Evolutionary conservation across 1,139 yeast species (phyloP).

Genomic region (Zygoascus meyerae): DNA sequence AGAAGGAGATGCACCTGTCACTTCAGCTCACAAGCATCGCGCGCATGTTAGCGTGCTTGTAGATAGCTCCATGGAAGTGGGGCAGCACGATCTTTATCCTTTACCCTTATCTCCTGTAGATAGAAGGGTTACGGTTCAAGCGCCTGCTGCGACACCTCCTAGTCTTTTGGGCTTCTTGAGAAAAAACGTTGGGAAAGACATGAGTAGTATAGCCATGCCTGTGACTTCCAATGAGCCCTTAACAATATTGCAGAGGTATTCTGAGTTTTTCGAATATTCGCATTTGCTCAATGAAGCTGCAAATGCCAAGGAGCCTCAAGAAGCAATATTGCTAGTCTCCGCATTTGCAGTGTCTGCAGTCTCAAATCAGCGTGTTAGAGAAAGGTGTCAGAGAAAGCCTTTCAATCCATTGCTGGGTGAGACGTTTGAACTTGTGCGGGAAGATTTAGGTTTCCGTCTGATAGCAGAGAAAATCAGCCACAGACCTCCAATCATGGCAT

Average conservation of each 20-base stretch:
- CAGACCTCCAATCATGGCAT: constrained; percentile 77
- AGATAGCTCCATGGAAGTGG: constrained; percentile 18
- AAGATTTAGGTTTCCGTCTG: constrained; percentile 63
- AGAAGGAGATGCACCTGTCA: constrained; percentile 13
- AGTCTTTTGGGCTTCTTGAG: constrained; percentile 72
- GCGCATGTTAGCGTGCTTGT: constrained; percentile 8
- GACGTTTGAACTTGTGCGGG: constrained; percentile 77
- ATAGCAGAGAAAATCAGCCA: constrained; percentile 77
- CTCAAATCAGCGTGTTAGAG: constrained; percentile 65
- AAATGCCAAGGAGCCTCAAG: constrained; percentile 41
- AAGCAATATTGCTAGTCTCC: constrained; percentile 60
- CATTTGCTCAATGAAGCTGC: constrained; percentile 60
- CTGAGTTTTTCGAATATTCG: constrained; percentile 76
- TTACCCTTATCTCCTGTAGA: constrained; percentile 47
- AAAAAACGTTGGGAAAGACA: constrained; percentile 88
- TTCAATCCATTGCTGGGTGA: constrained; percentile 90
- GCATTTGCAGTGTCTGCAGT: constrained; percentile 75
- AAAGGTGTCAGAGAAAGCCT: constrained; percentile 77
- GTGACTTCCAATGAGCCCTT: constrained; percentile 91
- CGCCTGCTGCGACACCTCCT: constrained; percentile 67
- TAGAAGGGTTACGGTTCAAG: constrained; percentile 58
- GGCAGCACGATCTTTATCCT: constrained; percentile 48
- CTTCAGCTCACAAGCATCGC: constrained; percentile 12
- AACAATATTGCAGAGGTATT: constrained; percentile 67
- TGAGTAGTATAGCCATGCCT: constrained; percentile 86